Evolutionary conservation across 805 yeast genomes (phyloP), one percentile per base, ranked within the genome.

Genomic region (Saccharomycopsis sp.): DNA sequence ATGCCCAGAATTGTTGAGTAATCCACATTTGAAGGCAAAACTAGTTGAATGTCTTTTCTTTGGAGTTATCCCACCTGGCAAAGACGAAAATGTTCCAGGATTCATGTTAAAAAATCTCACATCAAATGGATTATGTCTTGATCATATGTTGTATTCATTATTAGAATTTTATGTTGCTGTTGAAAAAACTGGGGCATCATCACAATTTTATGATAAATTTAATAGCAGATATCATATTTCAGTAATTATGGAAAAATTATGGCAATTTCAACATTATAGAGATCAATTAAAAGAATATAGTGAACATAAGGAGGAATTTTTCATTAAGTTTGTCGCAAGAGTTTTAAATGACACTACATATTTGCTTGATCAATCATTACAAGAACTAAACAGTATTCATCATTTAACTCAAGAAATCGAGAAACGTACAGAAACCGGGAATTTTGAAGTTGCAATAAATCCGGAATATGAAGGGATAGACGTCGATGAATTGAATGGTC

Each of bases 151-250:
- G 46, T 88, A 85, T 56, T 84, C 96, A 1, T 70, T 93, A 45
- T 72, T 93, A 63, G 94, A 87, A 55, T 84, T 88, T 51, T 93
- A 90, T 61, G 95, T 93, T 28, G 86, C 85, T 71, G 89, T 90
- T 41, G 99, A 93, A 61, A 88, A 85, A 57, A 93, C 98, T 0
- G 98, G 98, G 7, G 83, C 96, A 1, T 81, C 90, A 5, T 79
- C 94, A 0, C 97, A 93, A 63, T 93, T 90, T 59, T 90, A 90
- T 61, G 99, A 93, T 62, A 93, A 93, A 64, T 93, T 93, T 66
- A 89, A 87, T 61, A 77, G 86, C 36, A 75, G 98, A 60, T 90
- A 79, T 62, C 82, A 86, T 59, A 85, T 93, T 23, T 83, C 96
- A 0, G 75, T 75, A 38, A 82, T 93, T 27, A 65, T 93, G 55